A percentile compares a stretch with the other conserved stretches of the same genome.
Evolutionary conservation across 2,329 filamentous ascomycete genomes (phyloP).

Genomic region (Xylariaceae sp.): DNA sequence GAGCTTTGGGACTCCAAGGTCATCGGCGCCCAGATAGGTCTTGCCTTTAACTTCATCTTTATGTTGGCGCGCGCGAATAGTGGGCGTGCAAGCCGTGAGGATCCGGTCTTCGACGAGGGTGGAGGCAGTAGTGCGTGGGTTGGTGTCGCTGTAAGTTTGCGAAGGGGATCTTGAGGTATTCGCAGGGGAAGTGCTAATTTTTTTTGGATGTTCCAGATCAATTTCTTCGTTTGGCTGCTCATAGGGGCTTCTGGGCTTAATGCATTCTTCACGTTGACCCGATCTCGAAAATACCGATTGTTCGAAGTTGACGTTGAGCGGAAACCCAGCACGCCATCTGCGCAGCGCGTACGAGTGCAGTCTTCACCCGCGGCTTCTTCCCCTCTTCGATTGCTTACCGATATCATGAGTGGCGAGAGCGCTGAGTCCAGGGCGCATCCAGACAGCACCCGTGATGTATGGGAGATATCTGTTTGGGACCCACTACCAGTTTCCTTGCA

Average conservation of each 20-base stretch:
- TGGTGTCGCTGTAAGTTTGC: slow-evolving; percentile 44
- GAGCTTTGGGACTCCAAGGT: slow-evolving; percentile 77
- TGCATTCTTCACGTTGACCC: slow-evolving; percentile 74
- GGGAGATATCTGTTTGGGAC: slow-evolving; percentile 93
- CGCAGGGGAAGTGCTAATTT: slow-evolving; percentile 9
- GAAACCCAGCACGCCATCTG: slow-evolving; percentile 74
- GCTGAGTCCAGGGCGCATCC: slow-evolving; percentile 84
- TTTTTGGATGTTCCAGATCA: slow-evolving; percentile 45
- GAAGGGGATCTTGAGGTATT: neutral
- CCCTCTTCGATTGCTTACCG: slow-evolving; percentile 70
- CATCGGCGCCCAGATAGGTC: slow-evolving; percentile 70
- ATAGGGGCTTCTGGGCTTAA: slow-evolving; percentile 66
- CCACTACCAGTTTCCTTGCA: slow-evolving; percentile 78
- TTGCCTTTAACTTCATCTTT: slow-evolving; percentile 74
- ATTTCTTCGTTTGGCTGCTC: slow-evolving; percentile 67
- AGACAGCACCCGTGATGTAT: slow-evolving; percentile 78
- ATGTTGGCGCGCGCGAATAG: slow-evolving; percentile 79
- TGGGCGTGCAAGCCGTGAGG: slow-evolving; percentile 48
- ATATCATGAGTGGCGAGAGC: slow-evolving; percentile 61
- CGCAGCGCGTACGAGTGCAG: slow-evolving; percentile 81
- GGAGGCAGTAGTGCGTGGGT: slow-evolving; percentile 56
- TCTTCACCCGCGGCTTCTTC: slow-evolving; percentile 75
- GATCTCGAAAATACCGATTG: slow-evolving; percentile 81
- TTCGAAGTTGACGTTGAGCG: slow-evolving; percentile 84
- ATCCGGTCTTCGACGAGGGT: slow-evolving; percentile 83